Conservation (phyloP, 2,329 filamentous ascomycete species). For the Pseudocercospora fuligena region DNA sequence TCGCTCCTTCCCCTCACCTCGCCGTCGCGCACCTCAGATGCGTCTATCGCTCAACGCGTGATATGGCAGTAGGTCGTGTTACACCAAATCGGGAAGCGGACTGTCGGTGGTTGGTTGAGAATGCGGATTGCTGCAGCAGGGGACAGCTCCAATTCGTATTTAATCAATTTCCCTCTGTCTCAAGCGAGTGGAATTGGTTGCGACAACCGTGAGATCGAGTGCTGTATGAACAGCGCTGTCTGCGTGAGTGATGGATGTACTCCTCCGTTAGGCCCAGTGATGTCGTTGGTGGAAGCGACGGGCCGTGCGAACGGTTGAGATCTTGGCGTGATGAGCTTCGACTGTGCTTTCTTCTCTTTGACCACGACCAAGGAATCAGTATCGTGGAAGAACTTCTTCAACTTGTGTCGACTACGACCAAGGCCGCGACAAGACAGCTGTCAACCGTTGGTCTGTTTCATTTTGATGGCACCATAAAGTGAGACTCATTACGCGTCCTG, state of each 20-base stretch:
- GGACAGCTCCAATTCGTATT: neutral
- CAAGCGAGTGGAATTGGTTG: constrained; percentile 8
- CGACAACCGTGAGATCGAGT: neutral
- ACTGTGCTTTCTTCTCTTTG: too few species aligned
- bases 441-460: neutral
- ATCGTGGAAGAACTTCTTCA: too few species aligned
- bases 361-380: too few species aligned
- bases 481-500: neutral
- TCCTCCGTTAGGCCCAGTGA: neutral
- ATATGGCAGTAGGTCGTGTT: neutral
- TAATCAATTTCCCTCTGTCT: neutral
- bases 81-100: neutral
- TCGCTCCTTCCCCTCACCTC: neutral
- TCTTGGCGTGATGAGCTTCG: neutral
- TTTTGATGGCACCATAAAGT: neutral
- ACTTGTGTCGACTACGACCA: neutral
- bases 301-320: neutral
- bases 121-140: constrained; percentile 3
- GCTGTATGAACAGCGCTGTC: neutral
- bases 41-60: constrained; percentile 2
- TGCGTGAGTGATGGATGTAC: neutral
- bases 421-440: neutral
- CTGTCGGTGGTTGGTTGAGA: constrained; percentile 1
- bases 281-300: neutral
- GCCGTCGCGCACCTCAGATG: neutral